Evolutionary conservation across 1,139 yeast genomes (phyloP), one percentile per base, ranked within the genome.

Genomic region (Arxiozyma heterogenica): DNA sequence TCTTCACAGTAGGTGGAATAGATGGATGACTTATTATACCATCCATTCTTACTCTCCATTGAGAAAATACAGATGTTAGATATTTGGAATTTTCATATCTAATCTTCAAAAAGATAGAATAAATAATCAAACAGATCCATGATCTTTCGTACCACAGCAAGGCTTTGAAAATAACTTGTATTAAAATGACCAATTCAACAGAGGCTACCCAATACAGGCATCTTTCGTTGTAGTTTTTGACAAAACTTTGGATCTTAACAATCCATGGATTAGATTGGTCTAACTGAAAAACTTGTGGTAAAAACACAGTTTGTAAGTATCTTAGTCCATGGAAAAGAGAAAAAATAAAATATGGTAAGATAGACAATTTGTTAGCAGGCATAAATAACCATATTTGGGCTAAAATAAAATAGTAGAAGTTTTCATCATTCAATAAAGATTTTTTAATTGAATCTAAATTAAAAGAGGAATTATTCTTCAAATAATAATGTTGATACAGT

Each of bases 51-150:
- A 86, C 83, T 70, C 87, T 95, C 73, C 86, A 74, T 50, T 77
- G 74, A 71, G 85, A 83, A 66, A 90, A 76, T 50, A 82, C 83
- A 60, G 81, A 76, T 72, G 89, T 83, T 57, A 90, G 85, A 73
- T 83, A 83, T 47, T 81, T 75, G 9, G 94, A 85, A 63, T 81
- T 83, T 67, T 88, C 95, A 67, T 76, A 87, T 70, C 96, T 81
- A 57, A 86, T 72, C 72, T 87, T 87, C 69, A 89, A 76, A 71
- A 91, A 91, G 22, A 82, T 58, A 38, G 80, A 66, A 71, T 85
- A 89, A 46, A 80, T 70, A 27, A 78, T 59, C 48, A 86, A 75
- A 20, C 83, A 79, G 54, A 82, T 63, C 75, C 87, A 77, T 44
- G 91, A 83, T 63, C 83, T 81, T 62, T 73, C 75, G 67, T 83